phyloP scores from a whole-genome alignment of 2,329 filamentous ascomycete species.

The Cercospora brassicicola region DNA sequence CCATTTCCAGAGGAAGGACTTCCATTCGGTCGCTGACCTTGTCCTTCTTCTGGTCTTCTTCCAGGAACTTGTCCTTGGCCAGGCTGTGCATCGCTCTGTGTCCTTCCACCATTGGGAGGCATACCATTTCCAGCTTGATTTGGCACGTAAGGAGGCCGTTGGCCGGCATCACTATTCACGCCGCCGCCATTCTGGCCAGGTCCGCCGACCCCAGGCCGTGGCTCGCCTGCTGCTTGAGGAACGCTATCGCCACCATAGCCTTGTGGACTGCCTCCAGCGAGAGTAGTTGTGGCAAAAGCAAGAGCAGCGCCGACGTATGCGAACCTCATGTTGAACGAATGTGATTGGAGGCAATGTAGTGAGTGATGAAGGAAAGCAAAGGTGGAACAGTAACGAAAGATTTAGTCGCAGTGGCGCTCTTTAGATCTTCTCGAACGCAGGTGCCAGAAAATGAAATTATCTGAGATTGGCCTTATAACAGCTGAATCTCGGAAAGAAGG shows the following conservation, averaged over 20 bases:
- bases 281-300: background rate
- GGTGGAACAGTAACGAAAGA: background rate
- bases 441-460: background rate
- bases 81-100: background rate
- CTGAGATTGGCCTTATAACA: background rate
- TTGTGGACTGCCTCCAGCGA: background rate
- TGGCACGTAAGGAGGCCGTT: background rate
- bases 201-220: background rate
- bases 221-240: background rate
- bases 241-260: background rate
- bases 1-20: background rate
- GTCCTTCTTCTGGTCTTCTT: background rate
- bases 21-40: background rate
- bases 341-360: background rate
- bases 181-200: background rate
- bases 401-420: background rate
- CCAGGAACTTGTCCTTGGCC: background rate
- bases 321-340: constrained; percentile 13
- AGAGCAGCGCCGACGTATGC: constrained; percentile 8
- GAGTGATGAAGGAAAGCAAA: background rate
- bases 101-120: background rate
- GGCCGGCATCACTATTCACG: background rate
- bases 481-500: background rate
- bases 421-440: background rate
- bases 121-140: background rate